Conservation (phyloP, 305 asterid species). For the Solanum hybrid region DNA sequence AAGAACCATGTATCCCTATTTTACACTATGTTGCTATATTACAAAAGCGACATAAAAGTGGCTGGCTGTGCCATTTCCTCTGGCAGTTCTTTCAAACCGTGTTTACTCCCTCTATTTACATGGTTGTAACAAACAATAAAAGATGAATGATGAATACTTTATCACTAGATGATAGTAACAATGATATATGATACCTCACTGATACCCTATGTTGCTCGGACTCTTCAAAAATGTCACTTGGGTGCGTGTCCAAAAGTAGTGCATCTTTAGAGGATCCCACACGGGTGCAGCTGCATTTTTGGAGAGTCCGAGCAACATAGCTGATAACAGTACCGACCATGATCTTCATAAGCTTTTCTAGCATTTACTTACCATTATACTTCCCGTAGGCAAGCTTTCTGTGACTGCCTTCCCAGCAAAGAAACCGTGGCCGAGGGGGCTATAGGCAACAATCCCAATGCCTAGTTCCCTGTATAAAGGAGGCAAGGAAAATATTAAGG, state of each 20-base stretch:
- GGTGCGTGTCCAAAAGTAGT: background rate
- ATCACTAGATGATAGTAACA: background rate
- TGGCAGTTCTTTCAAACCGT: background rate
- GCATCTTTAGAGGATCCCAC: background rate
- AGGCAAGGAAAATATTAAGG: background rate
- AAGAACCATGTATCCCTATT: background rate
- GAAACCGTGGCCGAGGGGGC: constrained; percentile 48
- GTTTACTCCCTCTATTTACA: background rate
- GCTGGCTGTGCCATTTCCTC: background rate
- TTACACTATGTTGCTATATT: background rate
- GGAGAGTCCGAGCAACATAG: background rate
- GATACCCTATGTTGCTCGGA: background rate
- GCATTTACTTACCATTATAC: constrained; percentile 22
- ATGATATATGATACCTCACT: background rate
- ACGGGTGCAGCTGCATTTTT: background rate
- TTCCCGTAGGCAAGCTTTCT: constrained; percentile 31
- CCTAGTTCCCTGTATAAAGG: constrained; percentile 32
- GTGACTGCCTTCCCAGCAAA: constrained; percentile 39
- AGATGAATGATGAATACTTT: background rate
- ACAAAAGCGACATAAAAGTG: background rate
- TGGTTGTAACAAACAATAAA: background rate
- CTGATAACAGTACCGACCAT: background rate
- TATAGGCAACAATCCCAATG: constrained; percentile 48
- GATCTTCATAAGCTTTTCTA: background rate
- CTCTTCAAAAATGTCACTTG: background rate